phyloP scores from a whole-genome alignment of 768 basidiomycete genomes.

The Calocybe cyanea region DNA sequence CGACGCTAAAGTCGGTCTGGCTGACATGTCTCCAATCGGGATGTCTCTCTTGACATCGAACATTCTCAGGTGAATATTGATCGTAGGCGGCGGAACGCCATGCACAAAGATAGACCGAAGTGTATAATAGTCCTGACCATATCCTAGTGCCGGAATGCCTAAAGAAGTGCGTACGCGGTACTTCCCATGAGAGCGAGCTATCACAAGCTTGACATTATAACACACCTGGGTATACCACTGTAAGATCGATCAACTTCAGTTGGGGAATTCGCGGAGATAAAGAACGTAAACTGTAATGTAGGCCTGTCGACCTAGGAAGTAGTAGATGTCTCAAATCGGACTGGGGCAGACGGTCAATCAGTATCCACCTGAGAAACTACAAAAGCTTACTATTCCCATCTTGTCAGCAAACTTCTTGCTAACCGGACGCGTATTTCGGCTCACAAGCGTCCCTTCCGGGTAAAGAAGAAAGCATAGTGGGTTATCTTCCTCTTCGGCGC shows the following conservation, averaged over 20 bases:
- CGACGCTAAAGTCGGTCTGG: slow-evolving; percentile 25
- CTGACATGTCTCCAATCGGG: slow-evolving; percentile 62
- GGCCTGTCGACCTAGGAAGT: slow-evolving; percentile 88
- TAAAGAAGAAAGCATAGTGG: slow-evolving; percentile 85
- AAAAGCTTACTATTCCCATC: slow-evolving; percentile 74
- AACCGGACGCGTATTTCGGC: slow-evolving; percentile 77
- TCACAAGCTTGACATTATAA: neutral
- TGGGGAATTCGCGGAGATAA: slow-evolving; percentile 73
- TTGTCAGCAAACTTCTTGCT: slow-evolving; percentile 88
- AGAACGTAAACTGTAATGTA: slow-evolving; percentile 80
- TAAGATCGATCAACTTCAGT: slow-evolving; percentile 85
- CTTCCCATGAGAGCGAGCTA: neutral
- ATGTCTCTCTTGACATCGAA: slow-evolving; percentile 65
- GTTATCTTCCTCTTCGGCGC: slow-evolving; percentile 62
- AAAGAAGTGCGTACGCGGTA: neutral
- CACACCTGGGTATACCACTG: slow-evolving; percentile 84
- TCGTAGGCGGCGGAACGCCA: slow-evolving; percentile 73
- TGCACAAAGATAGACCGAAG: slow-evolving; percentile 84
- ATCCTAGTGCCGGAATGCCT: slow-evolving; percentile 77
- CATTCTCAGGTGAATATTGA: slow-evolving; percentile 85
- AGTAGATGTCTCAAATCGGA: slow-evolving; percentile 76
- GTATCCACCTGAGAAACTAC: neutral
- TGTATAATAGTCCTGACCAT: slow-evolving; percentile 88
- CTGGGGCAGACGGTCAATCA: slow-evolving; percentile 32
- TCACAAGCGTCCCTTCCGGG: slow-evolving; percentile 95